Conservation (phyloP, 208 protist genomes). For the Entamoeba histolytica region DNA sequence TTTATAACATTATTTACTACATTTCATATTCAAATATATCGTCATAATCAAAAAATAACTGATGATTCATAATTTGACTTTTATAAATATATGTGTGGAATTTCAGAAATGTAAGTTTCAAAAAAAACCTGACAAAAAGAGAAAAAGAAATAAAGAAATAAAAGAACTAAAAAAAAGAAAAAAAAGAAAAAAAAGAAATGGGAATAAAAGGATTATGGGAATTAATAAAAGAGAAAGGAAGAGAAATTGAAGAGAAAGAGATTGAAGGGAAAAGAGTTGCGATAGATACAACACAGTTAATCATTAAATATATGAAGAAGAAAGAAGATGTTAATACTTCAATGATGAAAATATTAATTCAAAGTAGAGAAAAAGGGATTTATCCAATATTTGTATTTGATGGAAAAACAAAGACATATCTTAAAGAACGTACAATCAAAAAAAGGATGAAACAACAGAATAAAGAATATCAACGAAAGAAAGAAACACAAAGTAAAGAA, state of each 20-base stretch:
- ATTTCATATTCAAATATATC: too few relatives aligned
- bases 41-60: too few relatives aligned
- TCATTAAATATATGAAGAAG: background rate
- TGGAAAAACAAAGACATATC: background rate
- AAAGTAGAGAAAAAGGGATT: background rate
- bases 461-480: too few relatives aligned
- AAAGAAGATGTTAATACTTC: background rate
- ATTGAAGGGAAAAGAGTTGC: background rate
- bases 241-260: background rate
- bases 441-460: too few relatives aligned
- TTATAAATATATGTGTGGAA: too few relatives aligned
- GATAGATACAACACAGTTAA: background rate
- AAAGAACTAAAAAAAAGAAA: background rate
- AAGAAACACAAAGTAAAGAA: too few relatives aligned
- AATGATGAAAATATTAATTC: background rate
- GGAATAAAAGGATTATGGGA: background rate
- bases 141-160: background rate
- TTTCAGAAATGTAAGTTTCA: background rate
- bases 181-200: background rate
- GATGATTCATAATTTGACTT: too few relatives aligned
- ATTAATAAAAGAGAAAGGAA: background rate
- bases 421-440: background rate
- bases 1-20: too few relatives aligned
- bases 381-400: background rate
- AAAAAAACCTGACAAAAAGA: background rate